phyloP scores from a whole-genome alignment of 116 monocot species.

The Phalaenopsis hybrid region DNA sequence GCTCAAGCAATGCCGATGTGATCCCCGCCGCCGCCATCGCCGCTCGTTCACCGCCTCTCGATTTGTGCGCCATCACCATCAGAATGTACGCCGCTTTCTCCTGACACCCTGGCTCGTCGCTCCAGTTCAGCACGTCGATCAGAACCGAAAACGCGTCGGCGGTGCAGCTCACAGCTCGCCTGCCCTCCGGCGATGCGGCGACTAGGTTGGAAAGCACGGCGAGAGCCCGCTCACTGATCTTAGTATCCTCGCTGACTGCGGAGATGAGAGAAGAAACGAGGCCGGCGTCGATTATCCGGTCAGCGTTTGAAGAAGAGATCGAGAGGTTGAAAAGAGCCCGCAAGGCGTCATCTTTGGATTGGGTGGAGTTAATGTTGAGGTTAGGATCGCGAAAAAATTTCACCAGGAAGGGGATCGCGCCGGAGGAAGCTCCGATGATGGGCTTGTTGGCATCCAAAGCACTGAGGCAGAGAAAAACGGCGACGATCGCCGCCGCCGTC shows the following conservation, averaged over 20 bases:
- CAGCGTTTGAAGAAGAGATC: slow-evolving; percentile 30
- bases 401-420: slow-evolving; percentile 57
- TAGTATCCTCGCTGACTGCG: slow-evolving; percentile 41
- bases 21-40: slow-evolving; percentile 62
- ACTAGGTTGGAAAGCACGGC: slow-evolving; percentile 61
- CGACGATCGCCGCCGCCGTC: slow-evolving; percentile 63
- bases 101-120: slow-evolving; percentile 66
- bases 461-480: slow-evolving; percentile 68
- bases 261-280: slow-evolving; percentile 34
- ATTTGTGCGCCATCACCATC: slow-evolving; percentile 81
- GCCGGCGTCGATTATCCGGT: slow-evolving; percentile 38
- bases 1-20: slow-evolving; percentile 57
- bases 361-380: slow-evolving; percentile 6
- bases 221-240: slow-evolving; percentile 45
- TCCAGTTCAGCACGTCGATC: slow-evolving; percentile 71
- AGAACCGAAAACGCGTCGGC: slow-evolving; percentile 43
- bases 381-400: slow-evolving; percentile 25
- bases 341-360: slow-evolving; percentile 51
- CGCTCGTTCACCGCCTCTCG: slow-evolving; percentile 24
- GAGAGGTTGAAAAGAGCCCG: slow-evolving; percentile 81
- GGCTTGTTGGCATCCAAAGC: slow-evolving; percentile 73
- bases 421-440: slow-evolving; percentile 55
- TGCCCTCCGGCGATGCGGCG: slow-evolving; percentile 42
- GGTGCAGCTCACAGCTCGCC: slow-evolving; percentile 31
- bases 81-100: slow-evolving; percentile 79